Percentiles rank a stretch among this genome's conserved stretches.
Evolutionary conservation across 2,329 filamentous ascomycete genomes (phyloP).

Genomic region (Diaporthe ampelina): DNA sequence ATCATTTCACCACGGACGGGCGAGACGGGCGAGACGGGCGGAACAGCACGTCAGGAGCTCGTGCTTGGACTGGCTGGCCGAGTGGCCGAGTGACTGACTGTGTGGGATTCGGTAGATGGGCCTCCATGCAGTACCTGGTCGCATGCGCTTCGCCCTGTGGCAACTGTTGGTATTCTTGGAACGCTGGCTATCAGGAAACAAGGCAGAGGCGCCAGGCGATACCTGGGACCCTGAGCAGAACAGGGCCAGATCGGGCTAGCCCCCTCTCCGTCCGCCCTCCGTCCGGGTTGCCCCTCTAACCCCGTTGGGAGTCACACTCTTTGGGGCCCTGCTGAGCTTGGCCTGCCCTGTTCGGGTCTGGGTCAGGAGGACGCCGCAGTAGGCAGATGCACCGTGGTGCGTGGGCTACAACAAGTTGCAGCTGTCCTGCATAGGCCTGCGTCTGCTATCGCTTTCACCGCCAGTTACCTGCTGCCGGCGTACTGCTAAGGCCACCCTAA

Average conservation of each 20-base stretch:
- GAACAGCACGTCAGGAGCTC: constrained; percentile 32
- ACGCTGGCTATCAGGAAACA: constrained; percentile 25
- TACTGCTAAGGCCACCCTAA: constrained; percentile 24
- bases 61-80: constrained; percentile 1
- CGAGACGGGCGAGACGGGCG: not conserved
- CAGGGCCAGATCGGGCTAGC: constrained; percentile 26
- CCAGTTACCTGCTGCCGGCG: constrained; percentile 26
- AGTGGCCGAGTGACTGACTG: not conserved
- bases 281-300: constrained; percentile 24
- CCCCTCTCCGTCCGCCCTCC: not conserved
- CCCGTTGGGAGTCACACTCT: constrained; percentile 31
- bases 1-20: constrained; percentile 5
- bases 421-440: constrained; percentile 9
- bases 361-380: constrained; percentile 21
- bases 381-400: constrained; percentile 23
- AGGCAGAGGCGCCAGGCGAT: constrained; percentile 6
- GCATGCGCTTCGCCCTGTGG: constrained; percentile 22
- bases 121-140: constrained; percentile 16
- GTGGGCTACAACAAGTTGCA: constrained; percentile 3
- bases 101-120: constrained; percentile 23
- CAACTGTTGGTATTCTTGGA: constrained; percentile 36
- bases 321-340: constrained; percentile 12
- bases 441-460: constrained; percentile 16
- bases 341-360: constrained; percentile 10
- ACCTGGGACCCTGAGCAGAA: not conserved